These are phyloP conservation scores for Phytomonas francai DNA, from an alignment of 208 protist genomes.

Conservation along the genomic window DNA sequence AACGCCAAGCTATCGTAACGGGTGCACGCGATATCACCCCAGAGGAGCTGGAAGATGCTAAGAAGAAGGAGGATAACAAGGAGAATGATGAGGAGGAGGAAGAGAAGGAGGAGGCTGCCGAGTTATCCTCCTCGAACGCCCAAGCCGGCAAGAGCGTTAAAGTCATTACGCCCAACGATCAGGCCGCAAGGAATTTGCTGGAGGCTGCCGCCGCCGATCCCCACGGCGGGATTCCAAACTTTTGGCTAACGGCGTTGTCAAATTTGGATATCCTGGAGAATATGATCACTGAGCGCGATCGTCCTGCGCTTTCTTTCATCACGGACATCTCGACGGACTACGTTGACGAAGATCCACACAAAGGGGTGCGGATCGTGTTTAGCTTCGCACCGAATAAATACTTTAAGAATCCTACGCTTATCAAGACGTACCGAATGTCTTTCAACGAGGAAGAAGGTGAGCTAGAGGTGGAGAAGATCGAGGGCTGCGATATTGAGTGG, in stretches of 20 bases:
- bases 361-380: slow-evolving; percentile 82
- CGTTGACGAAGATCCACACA: slow-evolving; percentile 38
- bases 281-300: slow-evolving; percentile 66
- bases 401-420: slow-evolving; percentile 84
- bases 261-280: slow-evolving; percentile 38
- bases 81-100: slow-evolving; percentile 4
- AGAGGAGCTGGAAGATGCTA: slow-evolving; percentile 31
- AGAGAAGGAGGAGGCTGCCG: slow-evolving; percentile 4
- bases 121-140: background rate
- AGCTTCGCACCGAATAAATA: slow-evolving; percentile 84
- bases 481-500: slow-evolving; percentile 80
- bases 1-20: slow-evolving; percentile 43
- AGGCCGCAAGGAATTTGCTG: slow-evolving; percentile 20
- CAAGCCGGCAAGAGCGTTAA: slow-evolving; percentile 24
- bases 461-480: slow-evolving; percentile 51
- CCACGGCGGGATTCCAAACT: slow-evolving; percentile 79
- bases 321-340: slow-evolving; percentile 43
- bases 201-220: slow-evolving; percentile 23
- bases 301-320: slow-evolving; percentile 39
- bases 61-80: background rate
- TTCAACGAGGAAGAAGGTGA: slow-evolving; percentile 74
- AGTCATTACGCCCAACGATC: slow-evolving; percentile 33
- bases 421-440: slow-evolving; percentile 84
- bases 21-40: slow-evolving; percentile 56
- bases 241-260: slow-evolving; percentile 75